These are phyloP conservation scores for Dissoconium aciculare DNA, from an alignment of 2,329 filamentous ascomycete genomes.

Conservation along the genomic window DNA sequence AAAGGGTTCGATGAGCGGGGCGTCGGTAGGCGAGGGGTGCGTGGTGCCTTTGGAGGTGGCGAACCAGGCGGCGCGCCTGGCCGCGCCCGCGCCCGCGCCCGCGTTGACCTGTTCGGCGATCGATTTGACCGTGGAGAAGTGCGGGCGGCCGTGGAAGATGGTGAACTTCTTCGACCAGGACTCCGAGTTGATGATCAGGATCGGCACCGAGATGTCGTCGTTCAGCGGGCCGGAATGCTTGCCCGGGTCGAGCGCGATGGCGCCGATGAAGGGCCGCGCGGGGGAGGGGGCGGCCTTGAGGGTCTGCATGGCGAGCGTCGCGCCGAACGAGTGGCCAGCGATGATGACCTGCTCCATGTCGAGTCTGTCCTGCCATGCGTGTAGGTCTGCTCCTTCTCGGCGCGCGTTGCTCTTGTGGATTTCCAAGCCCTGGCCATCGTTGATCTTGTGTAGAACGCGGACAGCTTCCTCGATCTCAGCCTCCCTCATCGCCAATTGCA, in stretches of 20 bases:
- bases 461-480: constrained; percentile 34
- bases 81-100: too few relatives aligned
- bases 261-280: constrained; percentile 38
- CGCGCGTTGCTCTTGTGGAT: constrained; percentile 33
- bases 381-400: constrained; percentile 33
- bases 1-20: constrained; percentile 47
- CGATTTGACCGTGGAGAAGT: constrained; percentile 48
- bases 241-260: constrained; percentile 50
- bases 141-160: constrained; percentile 47
- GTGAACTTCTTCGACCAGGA: constrained; percentile 46
- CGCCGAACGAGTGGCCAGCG: constrained; percentile 51
- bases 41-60: constrained; percentile 28
- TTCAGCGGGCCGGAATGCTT: constrained; percentile 50
- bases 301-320: constrained; percentile 47
- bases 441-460: constrained; percentile 27
- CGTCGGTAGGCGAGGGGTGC: constrained; percentile 52
- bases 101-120: constrained; percentile 36
- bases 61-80: constrained; percentile 31
- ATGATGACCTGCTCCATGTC: constrained; percentile 42
- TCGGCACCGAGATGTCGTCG: constrained; percentile 41
- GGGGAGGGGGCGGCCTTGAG: constrained; percentile 36
- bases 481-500: constrained; percentile 31
- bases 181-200: constrained; percentile 48
- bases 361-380: constrained; percentile 39
- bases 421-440: constrained; percentile 23